Base-by-base conservation (phyloP, 2,329 filamentous ascomycete species). In the Daldinia eschscholtzii region DNA sequence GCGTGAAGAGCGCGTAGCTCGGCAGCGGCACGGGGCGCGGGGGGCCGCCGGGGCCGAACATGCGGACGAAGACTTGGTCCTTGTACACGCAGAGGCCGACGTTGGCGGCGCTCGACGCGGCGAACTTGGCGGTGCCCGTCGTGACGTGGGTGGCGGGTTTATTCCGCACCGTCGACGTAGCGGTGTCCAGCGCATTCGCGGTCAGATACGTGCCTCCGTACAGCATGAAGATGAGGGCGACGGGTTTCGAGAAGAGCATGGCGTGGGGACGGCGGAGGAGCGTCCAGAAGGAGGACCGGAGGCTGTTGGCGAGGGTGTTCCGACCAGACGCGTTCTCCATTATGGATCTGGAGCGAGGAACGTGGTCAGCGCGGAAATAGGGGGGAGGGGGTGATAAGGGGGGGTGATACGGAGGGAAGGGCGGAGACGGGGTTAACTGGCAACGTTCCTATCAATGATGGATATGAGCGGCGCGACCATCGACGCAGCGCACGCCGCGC, bases 151-250 rank as follows among this genome's bases (percentile, higher is more conserved):
- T 82, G 6, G 92, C 87, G 37, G 89, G 83, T 15, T 83, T 80
- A 76, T 87, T 82, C 56, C 83, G 80, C 13, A 89, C 73, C 1
- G 92, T 93, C 4, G 93, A 91, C 50, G 89, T 83, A 55, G 88
- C 80, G 0, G 95, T 98, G 82, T 98, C 95, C 78, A 97, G 89
- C 12, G 87, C 82, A 83, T 98, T 98, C 71, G 95, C 94, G 0
- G 93, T 93, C 12, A 96, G 83, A 83, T 98, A 98, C 66, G 95
- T 98, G 72, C 92, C 91, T 68, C 90, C 92, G 84, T 98, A 98
- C 48, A 97, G 84, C 80, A 88, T 83, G 81, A 88, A 86, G 77
- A 94, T 91, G 72, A 93, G 85, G 52, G 83, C 88, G 74, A 92
- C 91, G 0, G 92, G 91, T 66, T 87, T 88, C 57, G 88, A 88